Percentiles rank a stretch among this genome's conserved stretches.
phyloP scores from a whole-genome alignment of 805 yeast species.

The Starmerella sirachaensis region DNA sequence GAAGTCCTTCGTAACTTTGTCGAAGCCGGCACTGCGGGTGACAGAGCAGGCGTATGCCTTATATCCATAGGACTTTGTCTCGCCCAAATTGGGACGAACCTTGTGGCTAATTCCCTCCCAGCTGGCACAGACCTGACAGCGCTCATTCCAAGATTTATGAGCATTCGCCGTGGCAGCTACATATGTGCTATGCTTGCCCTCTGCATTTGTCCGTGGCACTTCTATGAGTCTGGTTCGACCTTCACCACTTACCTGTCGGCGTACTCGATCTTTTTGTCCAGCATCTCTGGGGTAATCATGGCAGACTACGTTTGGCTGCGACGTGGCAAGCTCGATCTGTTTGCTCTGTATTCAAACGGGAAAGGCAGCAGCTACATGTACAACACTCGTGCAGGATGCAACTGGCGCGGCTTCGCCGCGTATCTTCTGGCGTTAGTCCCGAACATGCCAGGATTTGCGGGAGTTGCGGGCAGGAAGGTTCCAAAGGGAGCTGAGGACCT shows the following conservation, averaged over 20 bases:
- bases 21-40: slow-evolving; percentile 31
- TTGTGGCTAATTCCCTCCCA: slow-evolving; percentile 38
- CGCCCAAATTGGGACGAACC: slow-evolving; percentile 37
- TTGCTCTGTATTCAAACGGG: slow-evolving; percentile 48
- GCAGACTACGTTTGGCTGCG: slow-evolving; percentile 62
- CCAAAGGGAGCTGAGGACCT: slow-evolving; percentile 69
- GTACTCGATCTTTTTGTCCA: slow-evolving; percentile 67
- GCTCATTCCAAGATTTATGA: slow-evolving; percentile 36
- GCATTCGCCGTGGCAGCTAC: slow-evolving; percentile 68
- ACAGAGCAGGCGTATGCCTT: slow-evolving; percentile 70
- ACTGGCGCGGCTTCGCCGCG: slow-evolving; percentile 77
- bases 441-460: slow-evolving; percentile 73
- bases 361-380: slow-evolving; percentile 44
- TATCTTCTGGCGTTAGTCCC: slow-evolving; percentile 72
- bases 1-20: slow-evolving; percentile 60
- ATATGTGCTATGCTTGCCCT: slow-evolving; percentile 62
- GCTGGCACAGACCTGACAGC: slow-evolving; percentile 41
- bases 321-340: slow-evolving; percentile 54
- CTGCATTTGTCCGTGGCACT: slow-evolving; percentile 74
- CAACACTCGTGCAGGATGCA: slow-evolving; percentile 45
- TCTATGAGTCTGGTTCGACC: slow-evolving; percentile 53
- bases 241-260: slow-evolving; percentile 74
- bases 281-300: slow-evolving; percentile 60
- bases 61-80: slow-evolving; percentile 55
- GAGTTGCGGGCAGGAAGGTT: slow-evolving; percentile 66